A percentile compares a stretch with the other conserved stretches of the same genome.
Evolutionary conservation across 129 eudicot species (phyloP).

Genomic region (Tagetes erecta): DNA sequence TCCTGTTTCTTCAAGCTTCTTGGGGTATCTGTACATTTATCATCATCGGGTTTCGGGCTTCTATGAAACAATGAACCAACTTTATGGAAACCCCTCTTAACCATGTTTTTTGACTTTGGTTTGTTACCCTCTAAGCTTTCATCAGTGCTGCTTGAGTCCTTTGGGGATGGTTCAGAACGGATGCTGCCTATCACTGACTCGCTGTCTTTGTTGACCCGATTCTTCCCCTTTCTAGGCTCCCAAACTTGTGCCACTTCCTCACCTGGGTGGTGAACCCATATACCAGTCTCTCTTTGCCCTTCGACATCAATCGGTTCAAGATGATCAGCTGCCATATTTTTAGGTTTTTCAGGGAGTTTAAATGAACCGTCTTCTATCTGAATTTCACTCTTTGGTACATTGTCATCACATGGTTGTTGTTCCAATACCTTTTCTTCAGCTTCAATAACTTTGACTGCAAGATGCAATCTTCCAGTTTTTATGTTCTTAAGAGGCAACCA

Average conservation of each 20-base stretch:
- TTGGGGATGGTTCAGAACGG: conserved; percentile 24
- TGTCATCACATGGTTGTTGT: conserved; percentile 34
- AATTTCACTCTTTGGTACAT: conserved; percentile 30
- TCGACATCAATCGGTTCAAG: conserved; percentile 69
- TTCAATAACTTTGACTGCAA: conserved; percentile 68
- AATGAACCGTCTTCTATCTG: conserved; percentile 24
- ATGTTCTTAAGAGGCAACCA: conserved; percentile 81
- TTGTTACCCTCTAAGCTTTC: conserved; percentile 48
- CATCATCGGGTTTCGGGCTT: conserved; percentile 43
- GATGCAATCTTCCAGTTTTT: conserved; percentile 87
- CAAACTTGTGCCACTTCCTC: conserved; percentile 72
- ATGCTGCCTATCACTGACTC: conserved; percentile 35
- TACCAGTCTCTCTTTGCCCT: conserved; percentile 75
- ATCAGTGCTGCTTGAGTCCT: conserved; percentile 58
- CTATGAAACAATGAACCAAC: conserved; percentile 52
- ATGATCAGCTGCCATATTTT: conserved; percentile 35
- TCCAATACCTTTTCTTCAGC: conserved; percentile 54
- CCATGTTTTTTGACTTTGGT: conserved; percentile 35
- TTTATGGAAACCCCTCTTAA: conserved; percentile 58
- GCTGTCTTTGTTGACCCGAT: conserved; percentile 31
- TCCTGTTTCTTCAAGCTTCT: conserved; percentile 18
- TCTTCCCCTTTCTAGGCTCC: conserved; percentile 84
- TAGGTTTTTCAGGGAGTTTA: not conserved
- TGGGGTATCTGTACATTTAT: conserved; percentile 23
- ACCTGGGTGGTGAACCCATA: conserved; percentile 90